Evolutionary conservation across 2,329 filamentous ascomycete genomes (phyloP).

Genomic region (Didymella sp.): DNA sequence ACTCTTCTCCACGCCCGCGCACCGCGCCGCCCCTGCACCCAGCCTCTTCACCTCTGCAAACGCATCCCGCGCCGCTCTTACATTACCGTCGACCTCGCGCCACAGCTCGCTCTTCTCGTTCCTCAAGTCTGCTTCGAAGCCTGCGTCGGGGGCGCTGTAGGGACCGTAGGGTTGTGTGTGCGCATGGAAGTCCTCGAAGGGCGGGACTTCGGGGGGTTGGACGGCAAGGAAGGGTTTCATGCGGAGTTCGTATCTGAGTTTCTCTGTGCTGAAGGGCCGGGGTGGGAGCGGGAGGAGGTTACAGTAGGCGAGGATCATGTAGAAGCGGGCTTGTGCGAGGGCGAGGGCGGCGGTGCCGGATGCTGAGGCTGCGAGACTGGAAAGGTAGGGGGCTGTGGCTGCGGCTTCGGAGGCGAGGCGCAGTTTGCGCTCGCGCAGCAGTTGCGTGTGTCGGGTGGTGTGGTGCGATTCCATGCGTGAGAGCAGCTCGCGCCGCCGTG

Average conservation of each 20-base stretch:
- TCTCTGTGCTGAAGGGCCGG: slow-evolving; percentile 71
- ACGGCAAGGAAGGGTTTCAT: slow-evolving; percentile 83
- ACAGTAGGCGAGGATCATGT: slow-evolving; percentile 69
- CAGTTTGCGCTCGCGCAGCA: slow-evolving; percentile 4
- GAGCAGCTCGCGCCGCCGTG: slow-evolving; percentile 33
- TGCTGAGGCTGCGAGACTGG: slow-evolving; percentile 37
- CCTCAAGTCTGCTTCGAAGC: slow-evolving; percentile 15
- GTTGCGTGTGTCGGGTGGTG: slow-evolving; percentile 2
- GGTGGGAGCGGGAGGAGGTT: slow-evolving; percentile 57
- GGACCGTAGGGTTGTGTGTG: slow-evolving; percentile 43
- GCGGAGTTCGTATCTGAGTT: slow-evolving; percentile 78
- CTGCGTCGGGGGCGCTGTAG: slow-evolving; percentile 22
- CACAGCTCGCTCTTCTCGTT: slow-evolving; percentile 27
- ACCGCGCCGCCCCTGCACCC: slow-evolving; percentile 42
- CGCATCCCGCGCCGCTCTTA: slow-evolving; percentile 46
- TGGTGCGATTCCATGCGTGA: slow-evolving; percentile 28
- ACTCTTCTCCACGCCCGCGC: slow-evolving; percentile 45
- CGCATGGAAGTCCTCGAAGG: slow-evolving; percentile 66
- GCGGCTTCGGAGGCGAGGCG: slow-evolving; percentile 24
- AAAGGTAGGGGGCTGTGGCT: slow-evolving; percentile 25
- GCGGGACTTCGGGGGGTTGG: slow-evolving; percentile 70
- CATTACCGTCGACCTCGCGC: slow-evolving; percentile 34
- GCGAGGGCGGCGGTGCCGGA: slow-evolving; percentile 39
- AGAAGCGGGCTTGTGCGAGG: slow-evolving; percentile 60
- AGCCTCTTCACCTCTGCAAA: slow-evolving; percentile 49